Percentiles rank a stretch among this genome's conserved stretches.
Evolutionary conservation across 805 yeast genomes (phyloP).

Genomic region (Hanseniaspora lachancei): DNA sequence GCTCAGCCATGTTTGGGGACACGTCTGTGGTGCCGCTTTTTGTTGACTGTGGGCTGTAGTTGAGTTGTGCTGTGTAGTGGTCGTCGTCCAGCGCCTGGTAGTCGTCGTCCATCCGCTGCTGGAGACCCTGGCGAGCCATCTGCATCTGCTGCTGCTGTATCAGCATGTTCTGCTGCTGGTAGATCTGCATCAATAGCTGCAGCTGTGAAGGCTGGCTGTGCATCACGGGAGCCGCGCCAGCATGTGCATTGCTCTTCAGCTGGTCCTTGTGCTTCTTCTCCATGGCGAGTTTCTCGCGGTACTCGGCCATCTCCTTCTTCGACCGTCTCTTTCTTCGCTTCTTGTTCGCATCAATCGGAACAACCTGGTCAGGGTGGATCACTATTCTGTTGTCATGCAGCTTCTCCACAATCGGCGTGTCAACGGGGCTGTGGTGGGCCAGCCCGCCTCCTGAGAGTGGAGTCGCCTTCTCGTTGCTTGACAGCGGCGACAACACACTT

Average conservation of each 20-base stretch:
- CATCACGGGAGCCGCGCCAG: neutral
- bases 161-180: conserved; percentile 6
- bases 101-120: neutral
- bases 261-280: neutral
- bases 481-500: neutral
- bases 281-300: conserved; percentile 1
- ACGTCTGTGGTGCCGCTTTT: neutral
- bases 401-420: conserved; percentile 19
- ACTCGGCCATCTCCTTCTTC: conserved; percentile 6
- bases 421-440: neutral
- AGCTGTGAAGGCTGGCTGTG: neutral
- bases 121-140: neutral
- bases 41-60: neutral
- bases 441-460: neutral
- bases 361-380: conserved; percentile 20
- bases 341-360: conserved; percentile 9
- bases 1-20: neutral
- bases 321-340: conserved; percentile 13
- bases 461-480: neutral
- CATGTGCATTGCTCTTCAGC: neutral
- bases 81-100: conserved; percentile 10
- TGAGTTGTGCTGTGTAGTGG: neutral
- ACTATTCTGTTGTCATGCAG: conserved; percentile 22
- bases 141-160: neutral
- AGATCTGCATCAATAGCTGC: conserved; percentile 3